Evolutionary conservation across 768 basidiomycete genomes (phyloP), one percentile per base, ranked within the genome.

Genomic region (Cytidiella melzeri): DNA sequence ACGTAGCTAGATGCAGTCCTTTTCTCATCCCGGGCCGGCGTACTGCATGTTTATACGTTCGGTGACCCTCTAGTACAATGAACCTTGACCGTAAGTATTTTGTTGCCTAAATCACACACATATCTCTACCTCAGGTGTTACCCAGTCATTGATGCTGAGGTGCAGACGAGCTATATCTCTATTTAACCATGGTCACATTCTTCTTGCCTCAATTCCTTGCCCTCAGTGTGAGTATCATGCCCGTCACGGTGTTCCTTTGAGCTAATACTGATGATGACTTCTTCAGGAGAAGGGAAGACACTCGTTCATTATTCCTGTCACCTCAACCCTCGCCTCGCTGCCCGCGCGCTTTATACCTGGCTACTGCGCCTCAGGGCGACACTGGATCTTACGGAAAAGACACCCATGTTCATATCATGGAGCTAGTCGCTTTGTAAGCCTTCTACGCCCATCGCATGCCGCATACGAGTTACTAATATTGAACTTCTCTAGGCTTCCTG

Each of bases 321-420:
- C 79, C 1, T 79, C 79, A 5, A 75, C 69, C 7, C 64, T 81
- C 21, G 73, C 62, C 4, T 67, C 80, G 28, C 48, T 68, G 27
- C 77, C 79, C 0, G 63, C 60, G 1, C 65, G 73, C 2, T 57
- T 54, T 27, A 61, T 78, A 0, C 61, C 71, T 2, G 74, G 75
- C 45, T 82, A 83, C 55, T 74, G 69, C 25, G 79, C 80, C 0
- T 71, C 3, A 81, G 81, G 59, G 78, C 79, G 4, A 79, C 78
- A 2, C 57, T 81, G 21, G 76, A 75, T 55, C 78, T 73, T 51
- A 71, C 78, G 51, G 67, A 68, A 57, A 67, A 30, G 68, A 67
- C 24, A 77, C 75, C n/a, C 71, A 75, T 23, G 68, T 83, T n/a
- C 66, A 75, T 43, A 73, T 83, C 6, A 61, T 76, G n/a, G 81